These are phyloP conservation scores for Globisporangium radiosum DNA, from an alignment of 352 stramenopile genomes.

Conservation along the genomic window DNA sequence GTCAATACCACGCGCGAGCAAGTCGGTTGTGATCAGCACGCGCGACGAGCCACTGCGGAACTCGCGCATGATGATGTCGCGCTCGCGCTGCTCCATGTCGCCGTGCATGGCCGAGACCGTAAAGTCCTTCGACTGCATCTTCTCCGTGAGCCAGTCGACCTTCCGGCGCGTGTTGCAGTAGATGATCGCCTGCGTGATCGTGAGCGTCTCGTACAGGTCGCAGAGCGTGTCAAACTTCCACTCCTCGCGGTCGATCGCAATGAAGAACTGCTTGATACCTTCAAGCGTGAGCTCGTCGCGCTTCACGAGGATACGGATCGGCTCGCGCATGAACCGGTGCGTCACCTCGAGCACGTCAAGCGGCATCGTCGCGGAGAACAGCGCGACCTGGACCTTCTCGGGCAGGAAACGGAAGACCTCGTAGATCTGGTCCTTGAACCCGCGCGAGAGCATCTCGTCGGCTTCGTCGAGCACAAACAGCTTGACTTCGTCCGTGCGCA, in stretches of 20 bases:
- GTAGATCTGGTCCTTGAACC: slow-evolving; percentile 99
- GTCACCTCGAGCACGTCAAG: slow-evolving; percentile 99
- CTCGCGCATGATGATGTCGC: slow-evolving; percentile 99
- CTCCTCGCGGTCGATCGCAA: slow-evolving; percentile 97
- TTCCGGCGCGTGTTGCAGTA: slow-evolving; percentile 99
- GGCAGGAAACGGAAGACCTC: slow-evolving; percentile 99
- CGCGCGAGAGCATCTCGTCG: slow-evolving; percentile 99
- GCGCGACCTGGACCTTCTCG: slow-evolving; percentile 95
- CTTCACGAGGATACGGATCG: slow-evolving; percentile 99
- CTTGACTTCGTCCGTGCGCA: slow-evolving; percentile 93
- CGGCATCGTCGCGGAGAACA: slow-evolving; percentile 99
- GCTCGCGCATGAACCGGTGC: slow-evolving; percentile 98
- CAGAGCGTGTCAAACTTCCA: slow-evolving; percentile 99
- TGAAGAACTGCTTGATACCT: slow-evolving; percentile 99
- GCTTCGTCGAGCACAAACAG: slow-evolving; percentile 99
- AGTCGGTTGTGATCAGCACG: slow-evolving; percentile 99
- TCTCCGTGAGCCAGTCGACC: slow-evolving; percentile 99
- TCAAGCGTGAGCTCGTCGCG: slow-evolving; percentile 99
- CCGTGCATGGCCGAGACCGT: slow-evolving; percentile 99
- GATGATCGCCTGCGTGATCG: slow-evolving; percentile 99
- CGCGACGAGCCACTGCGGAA: slow-evolving; percentile 98
- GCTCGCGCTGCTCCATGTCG: slow-evolving; percentile 99
- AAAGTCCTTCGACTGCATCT: slow-evolving; percentile 99
- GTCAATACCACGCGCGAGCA: slow-evolving; percentile 99
- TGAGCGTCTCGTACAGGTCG: slow-evolving; percentile 99